A percentile compares a stretch with the other conserved stretches of the same genome.
Evolutionary conservation across 2,329 filamentous ascomycete genomes (phyloP).

Genomic region (Penicillium expansum): DNA sequence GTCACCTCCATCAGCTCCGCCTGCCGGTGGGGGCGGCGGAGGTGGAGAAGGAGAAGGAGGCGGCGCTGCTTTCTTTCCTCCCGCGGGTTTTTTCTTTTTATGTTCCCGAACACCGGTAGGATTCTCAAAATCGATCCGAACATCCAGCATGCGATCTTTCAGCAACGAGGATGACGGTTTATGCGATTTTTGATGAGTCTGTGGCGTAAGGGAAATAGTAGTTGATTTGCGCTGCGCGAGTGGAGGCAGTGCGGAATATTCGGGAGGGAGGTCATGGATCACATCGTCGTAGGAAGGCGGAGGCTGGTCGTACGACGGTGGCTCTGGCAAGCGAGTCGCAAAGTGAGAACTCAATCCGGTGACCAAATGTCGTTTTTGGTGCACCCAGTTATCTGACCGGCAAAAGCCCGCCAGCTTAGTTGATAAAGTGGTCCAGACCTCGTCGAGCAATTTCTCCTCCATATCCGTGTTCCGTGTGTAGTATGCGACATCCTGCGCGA

Average conservation of each 20-base stretch:
- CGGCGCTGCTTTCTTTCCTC: slow-evolving; percentile 13
- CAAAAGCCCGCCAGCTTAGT: not conserved
- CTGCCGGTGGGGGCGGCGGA: slow-evolving; percentile 20
- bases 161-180: slow-evolving; percentile 5
- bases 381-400: not conserved
- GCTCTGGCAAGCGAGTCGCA: slow-evolving; percentile 5
- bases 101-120: slow-evolving; percentile 33
- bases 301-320: slow-evolving; percentile 22
- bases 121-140: slow-evolving; percentile 27
- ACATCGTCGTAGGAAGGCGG: slow-evolving; percentile 37
- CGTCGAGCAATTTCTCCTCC: slow-evolving; percentile 8
- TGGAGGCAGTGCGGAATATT: slow-evolving; percentile 30
- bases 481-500: not conserved
- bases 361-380: not conserved
- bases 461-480: not conserved
- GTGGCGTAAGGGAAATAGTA: slow-evolving; percentile 7
- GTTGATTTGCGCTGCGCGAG: slow-evolving; percentile 26
- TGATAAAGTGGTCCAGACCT: slow-evolving; percentile 11
- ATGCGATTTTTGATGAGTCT: slow-evolving; percentile 4
- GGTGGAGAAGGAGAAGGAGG: slow-evolving; percentile 15
- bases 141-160: slow-evolving; percentile 9
- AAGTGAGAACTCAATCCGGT: slow-evolving; percentile 13
- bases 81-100: slow-evolving; percentile 33
- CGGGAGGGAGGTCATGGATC: slow-evolving; percentile 34
- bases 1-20: slow-evolving; percentile 41